phyloP scores from a whole-genome alignment of 192 early-diverging fungal species.

The Backusella australiensis region DNA sequence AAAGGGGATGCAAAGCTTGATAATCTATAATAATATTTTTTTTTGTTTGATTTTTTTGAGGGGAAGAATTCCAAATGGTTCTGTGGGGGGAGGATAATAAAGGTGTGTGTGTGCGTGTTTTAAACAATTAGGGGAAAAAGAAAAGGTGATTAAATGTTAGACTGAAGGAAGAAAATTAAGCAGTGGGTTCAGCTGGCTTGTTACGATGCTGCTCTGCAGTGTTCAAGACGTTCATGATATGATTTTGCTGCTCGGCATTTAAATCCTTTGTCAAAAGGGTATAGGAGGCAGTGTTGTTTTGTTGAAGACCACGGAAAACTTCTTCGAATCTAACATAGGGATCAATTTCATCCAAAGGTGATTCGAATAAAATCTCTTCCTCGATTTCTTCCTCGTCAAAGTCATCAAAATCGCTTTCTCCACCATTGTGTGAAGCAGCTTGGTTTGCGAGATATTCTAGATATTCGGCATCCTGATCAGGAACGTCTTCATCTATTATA shows the following conservation, averaged over 20 bases:
- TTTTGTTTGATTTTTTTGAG: background rate
- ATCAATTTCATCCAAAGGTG: conserved; percentile 75
- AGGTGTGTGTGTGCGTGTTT: background rate
- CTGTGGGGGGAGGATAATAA: background rate
- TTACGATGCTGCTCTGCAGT: conserved; percentile 40
- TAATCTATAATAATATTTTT: conserved; percentile 1
- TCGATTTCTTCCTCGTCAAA: conserved; percentile 56
- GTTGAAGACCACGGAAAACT: conserved; percentile 58
- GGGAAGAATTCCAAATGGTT: background rate
- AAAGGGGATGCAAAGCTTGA: conserved; percentile 1
- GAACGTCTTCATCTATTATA: conserved; percentile 50
- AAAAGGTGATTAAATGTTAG: background rate
- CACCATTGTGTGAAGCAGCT: conserved; percentile 33
- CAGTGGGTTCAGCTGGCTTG: conserved; percentile 5
- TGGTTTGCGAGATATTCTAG: conserved; percentile 57
- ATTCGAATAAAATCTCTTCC: conserved; percentile 76
- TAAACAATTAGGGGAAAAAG: background rate
- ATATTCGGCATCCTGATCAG: conserved; percentile 63
- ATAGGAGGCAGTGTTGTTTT: conserved; percentile 54
- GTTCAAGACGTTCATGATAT: conserved; percentile 46
- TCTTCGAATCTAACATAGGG: conserved; percentile 71
- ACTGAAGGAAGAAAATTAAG: background rate
- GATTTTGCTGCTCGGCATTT: conserved; percentile 46
- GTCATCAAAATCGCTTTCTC: conserved; percentile 59
- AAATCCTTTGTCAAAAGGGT: conserved; percentile 54